Conservation (phyloP, 1,139 yeast genomes). For the Pichia sp. region DNA sequence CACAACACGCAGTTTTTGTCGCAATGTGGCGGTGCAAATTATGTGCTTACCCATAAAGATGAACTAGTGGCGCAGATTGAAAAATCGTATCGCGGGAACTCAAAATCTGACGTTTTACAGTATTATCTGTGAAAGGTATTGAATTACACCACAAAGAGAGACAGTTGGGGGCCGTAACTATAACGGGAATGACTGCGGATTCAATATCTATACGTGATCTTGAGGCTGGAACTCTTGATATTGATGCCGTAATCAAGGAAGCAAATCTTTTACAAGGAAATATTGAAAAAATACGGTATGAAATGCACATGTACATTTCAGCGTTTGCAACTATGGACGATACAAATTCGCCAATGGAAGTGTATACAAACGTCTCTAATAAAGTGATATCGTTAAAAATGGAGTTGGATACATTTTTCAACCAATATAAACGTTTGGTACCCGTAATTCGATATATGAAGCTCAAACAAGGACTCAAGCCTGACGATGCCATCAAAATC, state of each 20-base stretch:
- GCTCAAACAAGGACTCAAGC: conserved; percentile 29
- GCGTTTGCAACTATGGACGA: conserved; percentile 23
- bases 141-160: too few relatives aligned
- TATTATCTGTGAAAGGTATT: too few relatives aligned
- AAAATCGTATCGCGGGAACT: background rate
- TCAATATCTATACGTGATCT: conserved; percentile 25
- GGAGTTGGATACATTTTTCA: conserved; percentile 12
- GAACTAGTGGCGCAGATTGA: background rate
- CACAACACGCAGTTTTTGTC: background rate
- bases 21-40: background rate
- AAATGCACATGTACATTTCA: conserved; percentile 22
- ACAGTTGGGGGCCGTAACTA: too few relatives aligned
- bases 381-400: background rate
- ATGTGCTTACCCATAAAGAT: background rate
- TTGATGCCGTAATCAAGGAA: conserved; percentile 26
- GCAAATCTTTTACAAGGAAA: conserved; percentile 25
- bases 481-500: conserved; percentile 19
- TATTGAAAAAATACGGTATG: conserved; percentile 21
- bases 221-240: conserved; percentile 28
- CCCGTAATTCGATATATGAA: conserved; percentile 46
- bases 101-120: too few relatives aligned
- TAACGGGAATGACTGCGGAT: background rate
- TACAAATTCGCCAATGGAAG: conserved; percentile 11
- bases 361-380: background rate
- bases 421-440: conserved; percentile 23